phyloP scores from a whole-genome alignment of 1,139 yeast species.

The Hansenula sp. region DNA sequence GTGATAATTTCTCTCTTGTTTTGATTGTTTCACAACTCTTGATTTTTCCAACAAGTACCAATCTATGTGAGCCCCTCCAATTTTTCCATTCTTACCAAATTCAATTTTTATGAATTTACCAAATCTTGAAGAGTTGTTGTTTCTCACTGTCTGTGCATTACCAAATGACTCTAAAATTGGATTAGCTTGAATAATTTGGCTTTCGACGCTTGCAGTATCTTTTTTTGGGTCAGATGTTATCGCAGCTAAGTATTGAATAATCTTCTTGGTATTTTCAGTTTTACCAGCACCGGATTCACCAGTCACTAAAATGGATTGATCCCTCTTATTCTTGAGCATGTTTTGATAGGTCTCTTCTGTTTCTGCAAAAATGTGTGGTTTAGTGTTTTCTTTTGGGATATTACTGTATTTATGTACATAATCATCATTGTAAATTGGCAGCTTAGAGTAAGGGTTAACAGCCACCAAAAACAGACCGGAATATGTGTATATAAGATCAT shows the following conservation, averaged over 20 bases:
- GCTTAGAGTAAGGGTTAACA: constrained; percentile 80
- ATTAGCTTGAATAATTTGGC: constrained; percentile 86
- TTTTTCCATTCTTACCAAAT: constrained; percentile 59
- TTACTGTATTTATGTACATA: constrained; percentile 50
- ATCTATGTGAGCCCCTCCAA: constrained; percentile 88
- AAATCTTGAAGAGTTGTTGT: constrained; percentile 92
- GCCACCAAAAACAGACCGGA: constrained; percentile 93
- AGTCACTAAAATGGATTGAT: constrained; percentile 90
- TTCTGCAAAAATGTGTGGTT: constrained; percentile 90
- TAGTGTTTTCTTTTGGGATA: constrained; percentile 39
- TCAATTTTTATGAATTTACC: constrained; percentile 94
- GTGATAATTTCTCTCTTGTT: constrained; percentile 85
- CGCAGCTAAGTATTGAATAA: constrained; percentile 86
- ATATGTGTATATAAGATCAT: constrained; percentile 74
- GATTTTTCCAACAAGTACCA: constrained; percentile 94
- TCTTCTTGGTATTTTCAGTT: constrained; percentile 95
- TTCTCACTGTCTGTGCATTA: constrained; percentile 92
- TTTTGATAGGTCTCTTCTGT: constrained; percentile 86
- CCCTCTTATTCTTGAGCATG: constrained; percentile 62
- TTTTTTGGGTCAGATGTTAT: constrained; percentile 43
- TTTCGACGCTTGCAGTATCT: constrained; percentile 51
- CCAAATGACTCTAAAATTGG: constrained; percentile 97
- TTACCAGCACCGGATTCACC: constrained; percentile 99
- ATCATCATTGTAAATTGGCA: constrained; percentile 70
- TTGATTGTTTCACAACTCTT: constrained; percentile 79